Evolutionary conservation across 345 rosid genomes (phyloP), one percentile per base, ranked within the genome.

Genomic region (Ceriops tagal): DNA sequence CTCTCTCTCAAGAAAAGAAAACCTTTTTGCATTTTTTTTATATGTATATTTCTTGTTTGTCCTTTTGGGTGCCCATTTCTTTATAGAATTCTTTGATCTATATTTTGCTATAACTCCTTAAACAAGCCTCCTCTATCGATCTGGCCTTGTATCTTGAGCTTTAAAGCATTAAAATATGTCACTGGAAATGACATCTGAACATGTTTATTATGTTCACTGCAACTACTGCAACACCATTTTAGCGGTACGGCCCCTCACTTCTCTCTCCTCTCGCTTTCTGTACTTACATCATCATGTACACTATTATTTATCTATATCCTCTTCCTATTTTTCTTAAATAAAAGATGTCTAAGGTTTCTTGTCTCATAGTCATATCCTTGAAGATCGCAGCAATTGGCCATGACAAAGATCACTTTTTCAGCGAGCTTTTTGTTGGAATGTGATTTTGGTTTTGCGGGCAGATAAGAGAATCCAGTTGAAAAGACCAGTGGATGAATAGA

Each of bases 151-250:
- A 39, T 18, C 31, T 61, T 27, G 31, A 8, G 43, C 21, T 55
- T 34, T 19, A 27, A 60, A 34, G 35, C 9, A 62, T 58, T 61
- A 62, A 64, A 78, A 67, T 76, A 88, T 91, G 96, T 88, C 99
- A 60, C 35, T 82, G 61, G 92, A 95, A 31, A 76, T 82, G 88
- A 81, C 87, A 34, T 75, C 96, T 61, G 98, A 92, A 63, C 85
- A 85, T 59, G 96, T 95, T 69, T 90, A 96, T 76, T 95, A 90
- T 84, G 96, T 92, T 65, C 92, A 90, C 87, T 95, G 99, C 98
- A 92, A 78, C 92, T 84, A 88, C 90, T 95, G 99, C 97, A 89
- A 87, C 91, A 92, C 97, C 77, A 83, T 92, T 72, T 78, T 95
- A 78, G 99, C 91, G 93, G 99, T 95, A 92, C 69, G 61, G 4